These are phyloP conservation scores for Entonaema liquescens DNA, from an alignment of 495 filamentous ascomycete genomes.

Conservation along the genomic window DNA sequence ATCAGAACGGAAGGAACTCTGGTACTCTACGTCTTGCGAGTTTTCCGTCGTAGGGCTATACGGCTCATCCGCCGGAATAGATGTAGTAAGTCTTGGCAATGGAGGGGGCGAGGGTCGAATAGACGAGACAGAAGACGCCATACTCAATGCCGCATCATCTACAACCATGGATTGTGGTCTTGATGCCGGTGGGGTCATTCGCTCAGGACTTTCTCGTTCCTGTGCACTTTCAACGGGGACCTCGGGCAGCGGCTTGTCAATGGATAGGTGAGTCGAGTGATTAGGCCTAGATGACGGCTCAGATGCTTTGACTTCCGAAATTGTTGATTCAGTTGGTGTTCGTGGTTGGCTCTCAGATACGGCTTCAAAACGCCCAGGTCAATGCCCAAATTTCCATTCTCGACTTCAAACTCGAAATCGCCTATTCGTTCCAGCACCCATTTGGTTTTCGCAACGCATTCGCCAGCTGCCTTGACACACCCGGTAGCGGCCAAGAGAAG, in stretches of 20 bases:
- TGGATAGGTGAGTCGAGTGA: conserved; percentile 32
- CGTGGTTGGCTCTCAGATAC: conserved; percentile 44
- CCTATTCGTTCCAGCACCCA: conserved; percentile 88
- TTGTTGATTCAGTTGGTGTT: conserved; percentile 49
- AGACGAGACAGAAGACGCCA: conserved; percentile 52
- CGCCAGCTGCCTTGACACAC: conserved; percentile 89
- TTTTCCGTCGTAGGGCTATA: conserved; percentile 58
- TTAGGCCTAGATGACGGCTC: conserved; percentile 36
- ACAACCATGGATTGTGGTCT: conserved; percentile 50
- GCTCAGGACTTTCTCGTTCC: conserved; percentile 41
- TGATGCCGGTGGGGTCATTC: conserved; percentile 49
- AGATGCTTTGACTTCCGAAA: conserved; percentile 46
- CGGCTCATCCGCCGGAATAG: conserved; percentile 51
- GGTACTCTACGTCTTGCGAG: conserved; percentile 55
- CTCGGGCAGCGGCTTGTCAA: conserved; percentile 45
- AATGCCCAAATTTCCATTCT: conserved; percentile 55
- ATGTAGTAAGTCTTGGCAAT: conserved; percentile 60
- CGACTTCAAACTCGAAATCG: conserved; percentile 85
- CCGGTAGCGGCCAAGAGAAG: conserved; percentile 83
- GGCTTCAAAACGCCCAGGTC: conserved; percentile 54
- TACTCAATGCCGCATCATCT: conserved; percentile 47
- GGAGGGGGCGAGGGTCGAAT: conserved; percentile 53
- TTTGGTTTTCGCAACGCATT: conserved; percentile 87
- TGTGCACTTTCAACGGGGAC: conserved; percentile 56
- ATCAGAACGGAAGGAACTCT: conserved; percentile 56